phyloP scores from a whole-genome alignment of 2,329 filamentous ascomycete species.

The Fusarium sp. region DNA sequence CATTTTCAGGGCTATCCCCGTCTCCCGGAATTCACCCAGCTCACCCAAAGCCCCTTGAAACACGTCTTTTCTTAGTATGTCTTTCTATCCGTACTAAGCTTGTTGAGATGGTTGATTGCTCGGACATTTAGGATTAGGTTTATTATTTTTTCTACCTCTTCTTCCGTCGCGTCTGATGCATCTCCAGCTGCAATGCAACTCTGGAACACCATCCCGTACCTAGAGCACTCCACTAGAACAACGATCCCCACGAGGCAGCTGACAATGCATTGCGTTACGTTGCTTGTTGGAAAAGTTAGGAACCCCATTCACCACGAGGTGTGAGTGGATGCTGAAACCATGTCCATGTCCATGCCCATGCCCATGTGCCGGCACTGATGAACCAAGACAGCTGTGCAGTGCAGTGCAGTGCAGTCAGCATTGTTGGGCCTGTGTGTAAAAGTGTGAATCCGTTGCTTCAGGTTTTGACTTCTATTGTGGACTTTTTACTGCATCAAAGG shows the following conservation, averaged over 20 bases:
- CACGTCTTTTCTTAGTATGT: conserved; percentile 9
- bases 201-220: conserved; percentile 11
- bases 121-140: neutral
- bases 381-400: neutral
- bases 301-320: conserved; percentile 26
- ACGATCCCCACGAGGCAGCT: conserved; percentile 24
- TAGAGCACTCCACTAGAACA: conserved; percentile 6
- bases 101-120: conserved; percentile 1
- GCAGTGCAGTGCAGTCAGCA: neutral
- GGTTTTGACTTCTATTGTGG: neutral
- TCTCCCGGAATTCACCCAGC: conserved; percentile 10
- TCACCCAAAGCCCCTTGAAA: conserved; percentile 37
- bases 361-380: neutral
- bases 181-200: conserved; percentile 26
- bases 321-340: conserved; percentile 23
- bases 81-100: neutral
- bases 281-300: neutral
- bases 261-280: conserved; percentile 10
- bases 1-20: conserved; percentile 20
- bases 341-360: neutral
- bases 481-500: conserved; percentile 1
- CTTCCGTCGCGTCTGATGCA: neutral
- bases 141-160: neutral
- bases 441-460: conserved; percentile 1
- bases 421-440: neutral